Evolutionary conservation across 371 early-diverging fungal species (phyloP), one percentile per base, ranked within the genome.

Genomic region (Circinella minor): DNA sequence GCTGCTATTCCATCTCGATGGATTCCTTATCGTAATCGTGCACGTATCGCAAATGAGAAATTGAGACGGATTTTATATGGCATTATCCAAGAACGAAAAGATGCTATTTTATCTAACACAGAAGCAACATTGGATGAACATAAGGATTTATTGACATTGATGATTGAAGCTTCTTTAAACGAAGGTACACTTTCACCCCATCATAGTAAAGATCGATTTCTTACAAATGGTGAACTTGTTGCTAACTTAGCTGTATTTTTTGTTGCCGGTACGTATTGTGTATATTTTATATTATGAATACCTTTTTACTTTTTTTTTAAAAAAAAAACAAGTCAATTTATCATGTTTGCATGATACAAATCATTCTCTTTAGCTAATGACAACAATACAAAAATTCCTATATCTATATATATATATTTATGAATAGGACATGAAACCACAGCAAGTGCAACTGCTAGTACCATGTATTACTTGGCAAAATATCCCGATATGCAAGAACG

Each of bases 401-500:
- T 27, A 27, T 2, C 27, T 27, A 27, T 27, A 27, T 27, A 0
- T 27, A 27, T 27, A 27, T 27, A 20, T 3, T 3, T 7, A 47
- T 37, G 0, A 59, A 27, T 46, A 65, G 81, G 85, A 4, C 86
- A 85, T 55, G 83, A 88, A 36, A 88, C 87, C 2, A 84, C 86
- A 1, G 78, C 87, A 11, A 84, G 81, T 57, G 77, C 85, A 7
- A 55, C 82, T 15, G 73, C 81, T 20, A 76, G 72, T 27, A 74
- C 73, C 18, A 14, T 86, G 48, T 80, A 81, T 67, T 72, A 76
- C 36, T 67, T 88, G 37, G 82, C 80, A 4, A 71, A 57, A 4
- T 15, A 39, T 8, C 68, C 74, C 63, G 74, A 85, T 10, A 72
- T 84, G 55, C 86, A 89, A 74, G 74, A 80, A 49, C 74, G 74